Evolutionary conservation across 1,284 basidiomycete genomes (phyloP), one percentile per base, ranked within the genome.

Genomic region (Crucibulum cyathiforme): DNA sequence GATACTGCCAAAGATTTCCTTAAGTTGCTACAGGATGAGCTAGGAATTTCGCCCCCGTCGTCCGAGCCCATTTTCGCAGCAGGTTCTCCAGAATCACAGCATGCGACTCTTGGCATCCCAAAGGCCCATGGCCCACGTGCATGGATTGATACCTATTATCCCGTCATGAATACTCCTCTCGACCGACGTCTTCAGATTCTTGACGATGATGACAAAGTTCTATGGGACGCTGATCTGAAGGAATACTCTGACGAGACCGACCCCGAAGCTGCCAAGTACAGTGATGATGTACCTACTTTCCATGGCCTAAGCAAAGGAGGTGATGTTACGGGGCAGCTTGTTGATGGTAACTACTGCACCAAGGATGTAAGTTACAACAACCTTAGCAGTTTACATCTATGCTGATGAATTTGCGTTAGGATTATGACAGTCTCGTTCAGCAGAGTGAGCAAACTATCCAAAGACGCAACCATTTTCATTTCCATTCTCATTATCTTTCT

Each of bases 91-190:
- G 81, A 83, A 57, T 91, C 90, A 13, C 87, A 84, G 54, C 75
- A 80, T 39, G 85, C 88, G 6, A 90, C 89, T 6, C 81, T 87
- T 7, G 75, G 76, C n/a, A 80, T 86, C 56, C 76, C 81, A 56
- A 66, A 64, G 56, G 69, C 77, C 45, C 71, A 63, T n/a, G 67
- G 73, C 31, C 86, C 90, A 0, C 76, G 77, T 8, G 90, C 90
- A n/a, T 94, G 91, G 91, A 86, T 93, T 59, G 89, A 92, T 67
- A 80, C 82, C 49, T 95, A 95, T 77, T 94, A 89, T 73, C 93
- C 94, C 0, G 79, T 93, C 35, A 80, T 95, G 80, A 93, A 95
- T 74, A 90, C 85, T 6, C 87, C 92, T 7, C 78, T 90, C 7
- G 83, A 88, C 51, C 82, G 85, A 53, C 81, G 79, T 51, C 74